Base-by-base conservation (phyloP, 164 flowering plant genomes). In the Dillenia suffruticosa region DNA sequence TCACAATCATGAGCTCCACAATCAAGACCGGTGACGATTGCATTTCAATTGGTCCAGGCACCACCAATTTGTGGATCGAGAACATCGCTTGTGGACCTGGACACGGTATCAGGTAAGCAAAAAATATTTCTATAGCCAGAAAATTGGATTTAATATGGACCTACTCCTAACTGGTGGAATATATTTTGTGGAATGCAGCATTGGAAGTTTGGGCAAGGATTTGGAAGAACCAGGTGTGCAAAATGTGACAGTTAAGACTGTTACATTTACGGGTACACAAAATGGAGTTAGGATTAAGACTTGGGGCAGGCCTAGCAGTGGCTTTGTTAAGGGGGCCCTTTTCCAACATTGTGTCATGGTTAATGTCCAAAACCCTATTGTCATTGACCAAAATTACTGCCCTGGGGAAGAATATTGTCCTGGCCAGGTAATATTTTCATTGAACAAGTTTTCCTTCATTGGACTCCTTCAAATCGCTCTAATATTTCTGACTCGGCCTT, bases 241-340 rank as follows among this genome's bases (percentile, higher is more conserved):
- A 48, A 84, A 84, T 53, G 85, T 90, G 70, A 88, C 95, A n/a
- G 84, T 88, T 0, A 82, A 60, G 51, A 67, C 65, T 0, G 78
- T 48, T 1, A 74, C 70, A 1, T 80, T 90, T 46, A 72, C 71
- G 0, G 83, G 81, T 3, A 71, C 92, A 1, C 57, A 79, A 19
- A 90, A 88, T 32, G 97, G 97, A 2, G 60, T 82, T 15, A 76
- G 97, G 59, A 84, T 90, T 22, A 90, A 90, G 61, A 69, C 97
- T 13, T 90, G 94, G 92, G 94, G 70, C 6, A 75, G 88, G 58
- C 79, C 85, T 8, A 86, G 90, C 70, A 82, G 15, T 12, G 84
- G 86, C 0, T 88, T 86, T 57, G 95, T 79, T 1, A 71, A 46
- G n/a, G 63, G 72, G 7, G 79, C 86, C 10, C 26, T 68, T 5